These are phyloP conservation scores for Phallus indusiatus DNA, from an alignment of 768 basidiomycete genomes.

Conservation along the genomic window DNA sequence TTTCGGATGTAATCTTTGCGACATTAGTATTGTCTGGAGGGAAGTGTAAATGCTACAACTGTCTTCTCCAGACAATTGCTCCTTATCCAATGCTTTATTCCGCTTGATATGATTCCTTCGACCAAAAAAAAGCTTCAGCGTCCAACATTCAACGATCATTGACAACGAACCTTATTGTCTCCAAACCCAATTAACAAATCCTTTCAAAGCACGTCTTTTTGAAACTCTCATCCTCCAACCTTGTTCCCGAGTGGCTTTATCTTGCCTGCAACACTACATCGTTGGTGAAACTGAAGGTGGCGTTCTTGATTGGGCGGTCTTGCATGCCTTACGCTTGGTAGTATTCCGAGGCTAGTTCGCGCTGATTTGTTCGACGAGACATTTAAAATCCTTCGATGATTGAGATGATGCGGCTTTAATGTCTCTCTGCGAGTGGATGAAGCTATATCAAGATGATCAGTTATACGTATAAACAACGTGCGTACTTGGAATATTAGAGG, in stretches of 20 bases:
- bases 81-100: too few relatives aligned
- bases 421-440: slow-evolving; percentile 57
- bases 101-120: too few relatives aligned
- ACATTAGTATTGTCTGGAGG: slow-evolving; percentile 99
- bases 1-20: slow-evolving; percentile 87
- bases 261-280: slow-evolving; percentile 87
- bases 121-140: too few relatives aligned
- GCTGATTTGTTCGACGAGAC: slow-evolving; percentile 91
- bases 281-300: slow-evolving; percentile 61
- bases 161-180: too few relatives aligned
- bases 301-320: slow-evolving; percentile 86
- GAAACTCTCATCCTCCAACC: slow-evolving; percentile 88
- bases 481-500: slow-evolving; percentile 81
- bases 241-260: slow-evolving; percentile 96
- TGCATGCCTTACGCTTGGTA: slow-evolving; percentile 82
- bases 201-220: slow-evolving; percentile 60
- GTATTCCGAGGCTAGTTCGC: slow-evolving; percentile 83
- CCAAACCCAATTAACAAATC: too few relatives aligned
- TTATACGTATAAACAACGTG: background rate
- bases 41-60: too few relatives aligned
- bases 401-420: slow-evolving; percentile 97
- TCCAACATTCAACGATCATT: too few relatives aligned
- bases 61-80: too few relatives aligned
- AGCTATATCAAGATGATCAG: background rate
- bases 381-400: slow-evolving; percentile 79